Conservation (phyloP, 2,329 filamentous ascomycete genomes). For the Blastomyces gilchristii region DNA sequence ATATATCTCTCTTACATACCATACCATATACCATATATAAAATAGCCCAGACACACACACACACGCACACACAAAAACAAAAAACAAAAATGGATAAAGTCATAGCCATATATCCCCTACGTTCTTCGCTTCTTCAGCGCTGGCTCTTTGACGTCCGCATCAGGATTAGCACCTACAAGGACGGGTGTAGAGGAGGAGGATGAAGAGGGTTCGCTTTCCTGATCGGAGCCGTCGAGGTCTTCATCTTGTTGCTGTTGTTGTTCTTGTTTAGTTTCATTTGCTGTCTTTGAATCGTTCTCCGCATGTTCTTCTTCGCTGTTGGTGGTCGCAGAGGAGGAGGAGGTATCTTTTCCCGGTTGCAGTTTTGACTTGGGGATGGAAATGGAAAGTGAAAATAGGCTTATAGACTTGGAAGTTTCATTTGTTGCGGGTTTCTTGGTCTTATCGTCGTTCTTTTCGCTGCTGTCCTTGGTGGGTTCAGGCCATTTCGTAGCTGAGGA, state of each 20-base stretch:
- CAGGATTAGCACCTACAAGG: background rate
- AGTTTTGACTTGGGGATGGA: background rate
- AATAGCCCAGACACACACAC: background rate
- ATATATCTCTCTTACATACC: background rate
- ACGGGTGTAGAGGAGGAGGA: background rate
- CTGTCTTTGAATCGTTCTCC: background rate
- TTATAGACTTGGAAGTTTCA: constrained; percentile 19
- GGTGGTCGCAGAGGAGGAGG: background rate
- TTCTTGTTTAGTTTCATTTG: background rate
- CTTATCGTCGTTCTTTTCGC: constrained; percentile 11
- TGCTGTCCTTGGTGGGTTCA: background rate
- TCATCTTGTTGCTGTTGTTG: background rate
- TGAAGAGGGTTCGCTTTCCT: background rate
- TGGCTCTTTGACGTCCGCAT: background rate
- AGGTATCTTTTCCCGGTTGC: too few species aligned
- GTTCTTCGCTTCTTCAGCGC: constrained; percentile 1
- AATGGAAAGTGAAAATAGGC: constrained; percentile 9
- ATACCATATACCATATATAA: background rate
- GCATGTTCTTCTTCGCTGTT: background rate
- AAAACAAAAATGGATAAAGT: background rate
- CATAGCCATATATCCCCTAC: background rate
- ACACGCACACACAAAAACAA: background rate
- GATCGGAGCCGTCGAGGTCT: background rate
- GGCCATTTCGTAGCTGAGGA: background rate
- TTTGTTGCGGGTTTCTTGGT: constrained; percentile 40